phyloP scores from a whole-genome alignment of 192 early-diverging fungal genomes.

The Backusella tuberculispora region DNA sequence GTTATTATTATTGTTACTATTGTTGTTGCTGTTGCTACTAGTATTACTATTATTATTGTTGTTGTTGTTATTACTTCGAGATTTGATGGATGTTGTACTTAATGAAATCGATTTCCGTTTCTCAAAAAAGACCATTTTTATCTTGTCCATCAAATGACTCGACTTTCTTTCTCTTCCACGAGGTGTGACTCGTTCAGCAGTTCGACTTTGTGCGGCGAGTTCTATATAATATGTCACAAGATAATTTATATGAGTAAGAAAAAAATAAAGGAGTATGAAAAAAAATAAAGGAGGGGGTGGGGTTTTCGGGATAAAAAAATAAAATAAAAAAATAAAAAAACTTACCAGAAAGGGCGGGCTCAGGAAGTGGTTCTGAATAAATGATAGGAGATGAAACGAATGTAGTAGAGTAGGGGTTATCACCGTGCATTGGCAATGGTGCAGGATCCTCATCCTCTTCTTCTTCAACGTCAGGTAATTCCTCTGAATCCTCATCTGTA shows the following conservation, averaged over 20 bases:
- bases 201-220: background rate
- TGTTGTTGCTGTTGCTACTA: background rate
- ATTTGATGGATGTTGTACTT: background rate
- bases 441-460: slow-evolving; percentile 3
- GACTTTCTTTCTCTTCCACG: slow-evolving; percentile 16
- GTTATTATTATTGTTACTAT: background rate
- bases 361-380: slow-evolving; percentile 18
- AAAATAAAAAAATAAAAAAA: background rate
- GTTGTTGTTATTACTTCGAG: background rate
- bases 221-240: slow-evolving; percentile 3
- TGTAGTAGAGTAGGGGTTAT: slow-evolving; percentile 9
- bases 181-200: slow-evolving; percentile 19
- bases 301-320: background rate
- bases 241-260: background rate
- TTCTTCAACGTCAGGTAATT: slow-evolving; percentile 6
- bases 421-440: background rate
- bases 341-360: slow-evolving; percentile 11
- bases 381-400: slow-evolving; percentile 14
- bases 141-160: slow-evolving; percentile 30
- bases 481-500: slow-evolving; percentile 3
- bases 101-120: slow-evolving; percentile 27
- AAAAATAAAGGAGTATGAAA: background rate
- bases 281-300: background rate
- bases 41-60: background rate
- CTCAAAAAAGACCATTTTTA: slow-evolving; percentile 38